Evolutionary conservation across 129 eudicot genomes (phyloP), one percentile per base, ranked within the genome.

Genomic region (Arctium minus): DNA sequence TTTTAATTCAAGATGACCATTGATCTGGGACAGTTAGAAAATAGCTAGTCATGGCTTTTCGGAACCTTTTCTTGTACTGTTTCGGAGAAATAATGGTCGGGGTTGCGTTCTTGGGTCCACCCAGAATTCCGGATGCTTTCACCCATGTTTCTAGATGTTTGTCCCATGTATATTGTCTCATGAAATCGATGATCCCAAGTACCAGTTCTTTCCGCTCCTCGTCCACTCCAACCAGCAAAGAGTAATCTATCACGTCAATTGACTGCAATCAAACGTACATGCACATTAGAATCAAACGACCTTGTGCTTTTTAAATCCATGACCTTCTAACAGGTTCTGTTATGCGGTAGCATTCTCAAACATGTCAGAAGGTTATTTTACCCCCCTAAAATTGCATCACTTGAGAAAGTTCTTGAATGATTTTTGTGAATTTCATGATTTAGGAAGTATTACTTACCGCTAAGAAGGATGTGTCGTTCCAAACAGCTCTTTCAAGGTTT

Each of bases 91-190:
- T 77, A 15, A 96, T 91, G 56, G 99, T 96, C 17, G 99, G 99
- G 4, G 98, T 78, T 7, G 94, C 92, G 53, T 96, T 93, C 85
- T 93, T 96, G 32, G 97, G 97, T 27, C 99, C 99, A 40, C 99
- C 99, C 27, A 96, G 86, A 74, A 96, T 93, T 6, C 99, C 98
- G 11, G 98, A 96, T 8, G 97, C 97, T 89, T 96, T 96, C 8
- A 93, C 99, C 99, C 99, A 96, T 17, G 98, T 96, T 89, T 96
- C 99, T 72, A 96, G 81, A 72, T 93, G 99, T 83, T 96, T 96
- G 86, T 96, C 99, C 99, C 99, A 96, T 22, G 99, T 93, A 80
- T 96, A 96, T 6, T 96, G 98, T 73, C 99, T 90, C 98, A 96
- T 91, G 81, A 87, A 96, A 87, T 96, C 99, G 6, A 96, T 96